A percentile compares a stretch with the other conserved stretches of the same genome.
phyloP scores from a whole-genome alignment of 345 rosid species.

The Pelargonium nanum region DNA sequence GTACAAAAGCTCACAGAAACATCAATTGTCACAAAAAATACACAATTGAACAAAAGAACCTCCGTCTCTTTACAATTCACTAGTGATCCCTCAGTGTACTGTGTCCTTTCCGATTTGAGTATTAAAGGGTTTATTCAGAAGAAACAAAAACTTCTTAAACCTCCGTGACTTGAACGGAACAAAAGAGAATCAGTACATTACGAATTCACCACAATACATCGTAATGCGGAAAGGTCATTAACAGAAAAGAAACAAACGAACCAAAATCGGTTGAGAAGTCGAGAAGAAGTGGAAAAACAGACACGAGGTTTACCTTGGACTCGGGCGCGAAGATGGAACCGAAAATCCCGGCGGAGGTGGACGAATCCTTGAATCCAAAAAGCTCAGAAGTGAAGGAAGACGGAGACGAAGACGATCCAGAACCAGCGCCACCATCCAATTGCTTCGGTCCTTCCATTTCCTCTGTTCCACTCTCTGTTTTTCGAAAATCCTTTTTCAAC shows the following conservation, averaged over 20 bases:
- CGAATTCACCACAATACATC: not conserved
- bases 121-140: not conserved
- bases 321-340: slow-evolving; percentile 55
- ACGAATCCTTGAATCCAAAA: slow-evolving; percentile 54
- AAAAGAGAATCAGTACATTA: not conserved
- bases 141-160: not conserved
- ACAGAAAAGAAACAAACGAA: not conserved
- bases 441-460: slow-evolving; percentile 53
- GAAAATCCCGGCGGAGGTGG: slow-evolving; percentile 47
- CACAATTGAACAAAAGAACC: too few relatives aligned
- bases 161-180: slow-evolving; percentile 5
- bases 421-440: slow-evolving; percentile 13
- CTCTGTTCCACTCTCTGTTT: slow-evolving; percentile 9
- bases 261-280: not conserved
- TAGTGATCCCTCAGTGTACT: too few relatives aligned
- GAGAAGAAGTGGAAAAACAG: not conserved
- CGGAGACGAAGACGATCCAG: slow-evolving; percentile 21
- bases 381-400: slow-evolving; percentile 48
- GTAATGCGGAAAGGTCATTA: too few relatives aligned
- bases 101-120: too few relatives aligned
- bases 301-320: slow-evolving; percentile 28
- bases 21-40: not conserved
- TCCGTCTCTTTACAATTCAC: too few relatives aligned
- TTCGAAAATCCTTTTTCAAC: not conserved
- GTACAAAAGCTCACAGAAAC: not conserved